Conservation (phyloP, 441 rosid genomes). For the Erodium moschatum region DNA sequence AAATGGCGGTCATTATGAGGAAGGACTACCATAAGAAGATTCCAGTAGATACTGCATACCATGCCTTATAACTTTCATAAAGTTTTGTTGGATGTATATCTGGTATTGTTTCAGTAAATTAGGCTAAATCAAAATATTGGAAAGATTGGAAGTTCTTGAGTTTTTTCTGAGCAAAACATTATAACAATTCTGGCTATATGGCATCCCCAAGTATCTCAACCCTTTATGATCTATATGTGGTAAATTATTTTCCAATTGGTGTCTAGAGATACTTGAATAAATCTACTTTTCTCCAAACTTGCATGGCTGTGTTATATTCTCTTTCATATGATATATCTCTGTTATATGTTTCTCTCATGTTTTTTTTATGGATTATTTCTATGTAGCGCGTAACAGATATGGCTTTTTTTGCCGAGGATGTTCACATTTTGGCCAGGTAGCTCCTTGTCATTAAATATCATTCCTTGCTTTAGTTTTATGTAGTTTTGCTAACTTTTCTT, state of each 20-base stretch:
- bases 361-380: not conserved
- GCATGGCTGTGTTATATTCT: not conserved
- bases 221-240: not conserved
- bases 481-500: conserved; percentile 8
- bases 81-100: not conserved
- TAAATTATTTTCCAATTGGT: not conserved
- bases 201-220: not conserved
- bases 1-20: too few relatives aligned
- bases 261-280: not conserved
- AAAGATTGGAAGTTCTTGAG: not conserved
- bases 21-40: too few relatives aligned
- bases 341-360: not conserved
- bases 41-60: not conserved
- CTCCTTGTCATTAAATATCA: conserved; percentile 16
- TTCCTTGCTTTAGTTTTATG: conserved; percentile 13
- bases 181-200: not conserved
- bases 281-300: not conserved
- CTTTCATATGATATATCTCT: not conserved
- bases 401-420: conserved; percentile 90
- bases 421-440: conserved; percentile 89
- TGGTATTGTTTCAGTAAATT: not conserved
- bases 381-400: conserved; percentile 76
- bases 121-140: not conserved
- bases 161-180: not conserved
- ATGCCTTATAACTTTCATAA: not conserved